Evolutionary conservation across 2,329 filamentous ascomycete species (phyloP).

Genomic region (Elsinoe batatas): DNA sequence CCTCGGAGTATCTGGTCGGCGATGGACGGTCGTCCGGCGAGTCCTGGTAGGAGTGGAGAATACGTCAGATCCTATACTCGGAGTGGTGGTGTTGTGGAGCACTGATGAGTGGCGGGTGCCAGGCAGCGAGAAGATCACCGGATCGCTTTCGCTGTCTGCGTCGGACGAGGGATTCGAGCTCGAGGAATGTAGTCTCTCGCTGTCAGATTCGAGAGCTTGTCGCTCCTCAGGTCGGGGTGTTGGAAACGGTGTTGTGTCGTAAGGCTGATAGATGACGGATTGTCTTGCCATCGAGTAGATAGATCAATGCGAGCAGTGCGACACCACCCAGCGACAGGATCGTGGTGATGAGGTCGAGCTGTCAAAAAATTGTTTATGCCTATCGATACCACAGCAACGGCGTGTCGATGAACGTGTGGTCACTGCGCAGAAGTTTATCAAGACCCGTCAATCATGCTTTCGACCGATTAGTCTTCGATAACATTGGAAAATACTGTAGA

Average conservation of each 20-base stretch:
- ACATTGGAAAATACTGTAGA: too few species aligned
- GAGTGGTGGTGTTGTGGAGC: neutral
- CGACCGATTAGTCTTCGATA: too few species aligned
- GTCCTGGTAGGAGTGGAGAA: neutral
- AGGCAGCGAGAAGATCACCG: neutral
- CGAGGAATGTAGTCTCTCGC: neutral
- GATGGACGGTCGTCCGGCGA: neutral
- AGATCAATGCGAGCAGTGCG: neutral
- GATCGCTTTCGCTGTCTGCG: neutral
- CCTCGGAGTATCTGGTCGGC: neutral
- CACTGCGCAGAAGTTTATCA: neutral
- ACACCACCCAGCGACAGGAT: neutral
- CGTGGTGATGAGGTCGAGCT: neutral
- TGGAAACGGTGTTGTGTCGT: neutral
- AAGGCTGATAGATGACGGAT: neutral
- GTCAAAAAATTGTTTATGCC: neutral
- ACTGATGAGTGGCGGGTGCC: neutral
- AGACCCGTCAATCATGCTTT: too few species aligned
- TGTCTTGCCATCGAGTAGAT: neutral
- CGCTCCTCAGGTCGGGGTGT: neutral
- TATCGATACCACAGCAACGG: constrained; percentile 3
- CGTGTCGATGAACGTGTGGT: neutral
- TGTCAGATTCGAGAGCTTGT: neutral
- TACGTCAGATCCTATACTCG: neutral
- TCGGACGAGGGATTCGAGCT: neutral